Evolutionary conservation across 371 early-diverging fungal genomes (phyloP).

Genomic region (Smittium mucronatum): DNA sequence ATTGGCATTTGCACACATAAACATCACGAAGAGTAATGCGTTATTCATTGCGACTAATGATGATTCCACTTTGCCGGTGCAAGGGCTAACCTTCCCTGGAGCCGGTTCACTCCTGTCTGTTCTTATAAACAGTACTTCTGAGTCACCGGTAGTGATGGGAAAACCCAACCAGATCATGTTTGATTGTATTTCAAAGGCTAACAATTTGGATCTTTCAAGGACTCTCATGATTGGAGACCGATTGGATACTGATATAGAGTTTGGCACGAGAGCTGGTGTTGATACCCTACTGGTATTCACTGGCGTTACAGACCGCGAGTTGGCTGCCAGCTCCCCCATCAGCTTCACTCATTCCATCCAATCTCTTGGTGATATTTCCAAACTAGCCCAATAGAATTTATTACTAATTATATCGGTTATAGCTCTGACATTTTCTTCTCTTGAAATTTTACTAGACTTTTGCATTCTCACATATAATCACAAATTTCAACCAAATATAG

Average conservation of each 20-base stretch:
- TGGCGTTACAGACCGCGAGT: constrained; percentile 33
- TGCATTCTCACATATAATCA: no score
- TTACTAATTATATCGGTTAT: background rate
- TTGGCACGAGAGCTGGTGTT: constrained; percentile 77
- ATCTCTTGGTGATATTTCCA: background rate
- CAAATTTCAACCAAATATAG: no score
- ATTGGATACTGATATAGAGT: constrained; percentile 89
- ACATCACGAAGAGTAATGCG: constrained; percentile 52
- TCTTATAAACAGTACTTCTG: constrained; percentile 51
- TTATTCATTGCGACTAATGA: constrained; percentile 87
- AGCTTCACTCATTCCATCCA: background rate
- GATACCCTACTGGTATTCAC: constrained; percentile 84
- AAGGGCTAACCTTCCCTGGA: constrained; percentile 61
- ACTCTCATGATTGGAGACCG: constrained; percentile 97
- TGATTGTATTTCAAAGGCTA: constrained; percentile 71
- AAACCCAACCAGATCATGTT: constrained; percentile 89
- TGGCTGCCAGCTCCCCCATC: background rate
- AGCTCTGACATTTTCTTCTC: no score
- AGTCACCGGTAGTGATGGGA: constrained; percentile 73
- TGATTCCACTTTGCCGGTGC: constrained; percentile 79
- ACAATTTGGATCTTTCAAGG: constrained; percentile 56
- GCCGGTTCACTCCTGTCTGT: constrained; percentile 73
- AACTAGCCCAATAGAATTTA: background rate
- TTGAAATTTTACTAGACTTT: no score
- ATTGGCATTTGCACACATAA: constrained; percentile 76